Evolutionary conservation across 2,329 filamentous ascomycete species (phyloP).

Genomic region (Trichoderma simmonsii): DNA sequence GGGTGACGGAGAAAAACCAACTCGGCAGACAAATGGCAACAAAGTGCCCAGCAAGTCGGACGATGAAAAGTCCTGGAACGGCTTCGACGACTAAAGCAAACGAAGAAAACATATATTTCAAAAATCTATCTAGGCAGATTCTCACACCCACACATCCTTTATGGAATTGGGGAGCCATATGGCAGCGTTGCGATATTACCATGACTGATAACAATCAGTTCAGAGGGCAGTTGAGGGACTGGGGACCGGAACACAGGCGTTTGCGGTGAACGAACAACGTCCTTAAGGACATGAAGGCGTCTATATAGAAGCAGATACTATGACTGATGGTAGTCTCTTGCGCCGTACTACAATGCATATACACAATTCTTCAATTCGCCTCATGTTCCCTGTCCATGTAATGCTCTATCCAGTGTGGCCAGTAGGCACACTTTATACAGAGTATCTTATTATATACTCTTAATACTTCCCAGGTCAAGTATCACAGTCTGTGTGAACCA

Average conservation of each 20-base stretch:
- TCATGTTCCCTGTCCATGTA: not conserved
- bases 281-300: not conserved
- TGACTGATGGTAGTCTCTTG: not conserved
- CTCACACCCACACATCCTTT: not conserved
- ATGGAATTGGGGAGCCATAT: not conserved
- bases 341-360: not conserved
- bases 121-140: not conserved
- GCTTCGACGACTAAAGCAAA: constrained; percentile 36
- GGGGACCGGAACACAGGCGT: not conserved
- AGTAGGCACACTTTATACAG: not conserved
- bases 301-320: not conserved
- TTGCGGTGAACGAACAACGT: not conserved
- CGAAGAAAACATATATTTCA: not conserved
- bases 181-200: not conserved
- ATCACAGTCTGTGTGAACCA: not conserved
- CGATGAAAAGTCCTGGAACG: constrained; percentile 44
- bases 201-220: not conserved
- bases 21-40: constrained; percentile 13
- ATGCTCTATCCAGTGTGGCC: not conserved
- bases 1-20: constrained; percentile 22
- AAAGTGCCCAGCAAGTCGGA: constrained; percentile 28
- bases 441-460: not conserved
- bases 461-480: not conserved
- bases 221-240: no score
- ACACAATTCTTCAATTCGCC: not conserved